A percentile compares a stretch with the other conserved stretches of the same genome.
Evolutionary conservation across 2,329 filamentous ascomycete species (phyloP).

Genomic region (Verticillium isaacii): DNA sequence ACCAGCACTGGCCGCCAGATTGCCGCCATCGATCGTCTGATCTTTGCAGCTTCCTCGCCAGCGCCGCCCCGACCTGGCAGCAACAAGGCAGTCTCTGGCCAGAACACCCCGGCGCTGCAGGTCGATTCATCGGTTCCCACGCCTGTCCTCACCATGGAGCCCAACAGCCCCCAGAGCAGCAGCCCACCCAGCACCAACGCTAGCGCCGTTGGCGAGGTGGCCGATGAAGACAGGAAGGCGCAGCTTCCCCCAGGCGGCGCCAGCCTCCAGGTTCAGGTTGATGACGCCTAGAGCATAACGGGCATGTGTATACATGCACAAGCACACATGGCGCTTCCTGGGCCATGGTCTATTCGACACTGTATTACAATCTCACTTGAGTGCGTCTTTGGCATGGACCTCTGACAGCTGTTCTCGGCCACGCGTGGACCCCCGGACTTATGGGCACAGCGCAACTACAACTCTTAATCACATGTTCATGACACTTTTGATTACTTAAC

Average conservation of each 20-base stretch:
- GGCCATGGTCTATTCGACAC: background rate
- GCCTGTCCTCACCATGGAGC: constrained; percentile 62
- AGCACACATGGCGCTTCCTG: background rate
- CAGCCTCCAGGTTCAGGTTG: constrained; percentile 20
- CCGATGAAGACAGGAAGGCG: background rate
- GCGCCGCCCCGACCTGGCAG: constrained; percentile 3
- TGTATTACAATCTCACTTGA: background rate
- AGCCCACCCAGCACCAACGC: constrained; percentile 59
- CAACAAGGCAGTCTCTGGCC: background rate
- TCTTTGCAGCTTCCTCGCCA: constrained; percentile 19
- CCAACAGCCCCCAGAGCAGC: constrained; percentile 64
- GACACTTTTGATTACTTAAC: background rate
- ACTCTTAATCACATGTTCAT: background rate
- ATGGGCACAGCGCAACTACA: background rate
- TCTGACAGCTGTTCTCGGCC: background rate
- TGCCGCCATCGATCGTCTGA: constrained; percentile 55
- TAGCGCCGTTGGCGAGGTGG: constrained; percentile 41
- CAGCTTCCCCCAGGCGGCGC: constrained; percentile 5
- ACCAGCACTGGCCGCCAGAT: constrained; percentile 63
- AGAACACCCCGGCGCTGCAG: constrained; percentile 23
- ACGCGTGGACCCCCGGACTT: background rate
- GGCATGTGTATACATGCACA: background rate
- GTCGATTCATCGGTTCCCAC: constrained; percentile 55
- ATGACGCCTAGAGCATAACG: constrained; percentile 21
- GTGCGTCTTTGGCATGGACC: background rate